Base-by-base conservation (phyloP, 495 filamentous ascomycete species). In the Gamarada debralockiae region DNA sequence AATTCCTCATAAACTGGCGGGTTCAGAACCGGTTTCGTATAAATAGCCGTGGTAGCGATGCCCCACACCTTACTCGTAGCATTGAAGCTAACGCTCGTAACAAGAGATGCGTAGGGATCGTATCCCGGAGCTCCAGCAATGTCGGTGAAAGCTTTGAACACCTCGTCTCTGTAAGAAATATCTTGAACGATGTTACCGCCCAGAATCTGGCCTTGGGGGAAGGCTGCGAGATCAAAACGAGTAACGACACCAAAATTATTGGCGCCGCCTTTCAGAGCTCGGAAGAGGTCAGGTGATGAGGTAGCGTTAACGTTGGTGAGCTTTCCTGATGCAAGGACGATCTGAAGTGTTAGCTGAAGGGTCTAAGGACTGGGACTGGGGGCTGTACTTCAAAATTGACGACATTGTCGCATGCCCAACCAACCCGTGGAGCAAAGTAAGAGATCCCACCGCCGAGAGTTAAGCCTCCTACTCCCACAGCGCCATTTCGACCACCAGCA, bases 181-280 rank as follows among this genome's bases (percentile, higher is more conserved):
- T 37, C 18, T 13, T 53, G 25, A 3, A 42, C 10, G 13, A 47
- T 44, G 7, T 42, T 33, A 2, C 74, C 79, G 17, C 70, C 74
- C 56, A 67, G 73, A 17, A 80, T 61, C 2, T 63, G 51, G n/a
- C 65, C 70, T 10, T 61, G 58, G 1, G 68, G 61, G 47, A 80
- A 77, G 0, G 79, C 76, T 8, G 29, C 22, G 2, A 59, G 48
- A 37, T 79, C 71, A 37, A 74, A 76, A n/a, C 70, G 68, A 3
- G 80, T 82, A 3, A 82, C 73, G 18, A 82, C 70, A 0, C 78
- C 79, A 52, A 78, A 79, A 59, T 82, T 81, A 56, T 65, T 73
- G 4, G 61, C 41, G 14, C 80, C 78, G 4, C 79, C 80, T 52
- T 82, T 83, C 1, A 83, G 69, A 5, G 78, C 78, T 47, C 59